These are phyloP conservation scores for Ophiostoma fasciatum DNA, from an alignment of 2,329 filamentous ascomycete species.

Conservation along the genomic window DNA sequence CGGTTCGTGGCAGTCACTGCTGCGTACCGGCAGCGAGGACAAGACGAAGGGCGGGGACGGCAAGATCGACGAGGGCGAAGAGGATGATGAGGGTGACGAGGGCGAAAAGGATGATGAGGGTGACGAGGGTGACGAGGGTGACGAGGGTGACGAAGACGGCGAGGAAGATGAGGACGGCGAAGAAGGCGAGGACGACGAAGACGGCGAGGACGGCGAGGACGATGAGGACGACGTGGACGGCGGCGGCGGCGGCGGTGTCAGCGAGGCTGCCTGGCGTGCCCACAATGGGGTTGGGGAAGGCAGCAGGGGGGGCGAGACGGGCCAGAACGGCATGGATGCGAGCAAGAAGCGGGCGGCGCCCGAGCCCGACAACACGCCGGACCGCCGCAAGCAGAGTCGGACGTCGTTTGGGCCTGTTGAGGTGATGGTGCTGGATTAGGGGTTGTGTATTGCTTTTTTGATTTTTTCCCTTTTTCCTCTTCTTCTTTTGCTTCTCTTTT, in stretches of 20 bases:
- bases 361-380: not conserved
- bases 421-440: conserved; percentile 8
- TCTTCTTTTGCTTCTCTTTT: not conserved
- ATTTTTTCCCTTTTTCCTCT: not conserved
- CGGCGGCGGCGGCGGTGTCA: not conserved
- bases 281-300: too few species aligned
- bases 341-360: too few species aligned
- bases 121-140: conserved; percentile 9
- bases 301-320: too few species aligned
- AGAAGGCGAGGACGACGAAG: not conserved
- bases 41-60: conserved; percentile 16
- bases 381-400: too few species aligned
- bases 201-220: too few species aligned
- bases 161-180: not conserved
- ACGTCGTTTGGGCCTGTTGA: not conserved
- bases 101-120: too few species aligned
- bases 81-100: not conserved
- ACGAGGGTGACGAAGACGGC: conserved; percentile 15
- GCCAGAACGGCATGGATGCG: too few species aligned
- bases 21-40: conserved; percentile 9
- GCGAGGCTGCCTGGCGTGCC: too few species aligned
- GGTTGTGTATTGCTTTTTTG: not conserved
- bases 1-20: conserved; percentile 45
- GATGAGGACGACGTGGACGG: not conserved
- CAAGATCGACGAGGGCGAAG: not conserved